These are phyloP conservation scores for Acanthochlamys bracteata DNA, from an alignment of 106 monocot species.

Conservation along the genomic window DNA sequence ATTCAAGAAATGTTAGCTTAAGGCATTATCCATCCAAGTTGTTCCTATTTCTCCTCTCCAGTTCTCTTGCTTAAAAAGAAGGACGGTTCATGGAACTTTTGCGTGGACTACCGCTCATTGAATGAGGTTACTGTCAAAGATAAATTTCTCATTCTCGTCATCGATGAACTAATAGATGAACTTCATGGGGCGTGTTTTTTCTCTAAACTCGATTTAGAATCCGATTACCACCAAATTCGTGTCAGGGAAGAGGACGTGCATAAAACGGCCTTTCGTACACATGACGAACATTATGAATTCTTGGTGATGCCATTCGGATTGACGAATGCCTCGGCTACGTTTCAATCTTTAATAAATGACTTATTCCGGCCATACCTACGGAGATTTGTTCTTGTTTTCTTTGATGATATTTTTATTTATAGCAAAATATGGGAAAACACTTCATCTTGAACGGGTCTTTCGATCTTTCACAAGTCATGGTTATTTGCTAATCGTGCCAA, in stretches of 20 bases:
- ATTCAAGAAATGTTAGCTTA: not conserved
- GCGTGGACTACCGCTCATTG: not conserved
- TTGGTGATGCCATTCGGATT: slow-evolving; percentile 1
- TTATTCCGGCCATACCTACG: not conserved
- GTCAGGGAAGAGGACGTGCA: not conserved
- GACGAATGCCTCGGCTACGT: not conserved
- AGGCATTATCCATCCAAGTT: not conserved
- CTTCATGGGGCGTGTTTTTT: not conserved
- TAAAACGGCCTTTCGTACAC: not conserved
- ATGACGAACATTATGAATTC: slow-evolving; percentile 1
- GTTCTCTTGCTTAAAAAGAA: slow-evolving; percentile 2
- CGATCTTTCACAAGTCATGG: not conserved
- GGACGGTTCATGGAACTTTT: not conserved
- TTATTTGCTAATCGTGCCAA: not conserved
- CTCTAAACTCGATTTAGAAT: slow-evolving; percentile 7
- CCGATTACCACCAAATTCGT: slow-evolving; percentile 12
- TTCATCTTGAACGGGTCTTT: not conserved
- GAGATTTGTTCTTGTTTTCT: not conserved
- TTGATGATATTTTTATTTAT: slow-evolving; percentile 5
- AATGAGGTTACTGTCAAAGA: slow-evolving; percentile 2
- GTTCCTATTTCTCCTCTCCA: not conserved
- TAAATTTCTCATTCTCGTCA: slow-evolving; percentile 5
- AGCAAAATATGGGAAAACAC: not conserved
- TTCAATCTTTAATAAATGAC: not conserved
- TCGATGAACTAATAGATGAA: slow-evolving; percentile 12